Conservation (phyloP, 768 basidiomycete genomes). For the Termitomyces titanicus region DNA sequence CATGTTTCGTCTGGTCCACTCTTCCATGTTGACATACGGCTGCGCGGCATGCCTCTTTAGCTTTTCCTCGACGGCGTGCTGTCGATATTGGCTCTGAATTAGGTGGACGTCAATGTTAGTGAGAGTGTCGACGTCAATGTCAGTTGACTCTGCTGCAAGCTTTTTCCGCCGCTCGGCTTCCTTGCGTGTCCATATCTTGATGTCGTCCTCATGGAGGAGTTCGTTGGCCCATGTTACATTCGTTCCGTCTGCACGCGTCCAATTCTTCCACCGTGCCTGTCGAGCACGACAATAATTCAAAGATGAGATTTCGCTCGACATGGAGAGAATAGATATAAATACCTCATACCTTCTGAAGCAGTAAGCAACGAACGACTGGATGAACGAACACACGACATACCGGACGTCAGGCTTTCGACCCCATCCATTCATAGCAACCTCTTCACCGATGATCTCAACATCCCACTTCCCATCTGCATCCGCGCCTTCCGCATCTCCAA, state of each 20-base stretch:
- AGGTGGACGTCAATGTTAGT: constrained; percentile 39
- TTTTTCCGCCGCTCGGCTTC: constrained; percentile 27
- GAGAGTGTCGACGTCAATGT: constrained; percentile 41
- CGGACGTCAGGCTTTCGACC: constrained; percentile 19
- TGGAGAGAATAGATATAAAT: constrained; percentile 11
- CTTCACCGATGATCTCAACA: constrained; percentile 36
- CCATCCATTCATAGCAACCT: constrained; percentile 25
- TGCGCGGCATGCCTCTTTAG: constrained; percentile 8
- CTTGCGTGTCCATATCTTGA: constrained; percentile 27
- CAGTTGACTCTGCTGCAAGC: constrained; percentile 27
- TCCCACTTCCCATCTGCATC: constrained; percentile 26
- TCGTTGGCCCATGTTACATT: constrained; percentile 50
- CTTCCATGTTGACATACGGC: not conserved
- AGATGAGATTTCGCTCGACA: not conserved
- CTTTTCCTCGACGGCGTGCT: constrained; percentile 47
- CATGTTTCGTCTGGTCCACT: not conserved
- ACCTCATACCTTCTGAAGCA: constrained; percentile 4
- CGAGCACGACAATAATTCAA: not conserved
- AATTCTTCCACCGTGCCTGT: constrained; percentile 51
- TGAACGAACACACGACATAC: constrained; percentile 20
- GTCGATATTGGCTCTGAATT: constrained; percentile 36
- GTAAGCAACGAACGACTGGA: not conserved
- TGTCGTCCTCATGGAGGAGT: constrained; percentile 13
- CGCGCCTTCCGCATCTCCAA: constrained; percentile 24
- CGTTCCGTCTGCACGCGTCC: constrained; percentile 48